phyloP scores from a whole-genome alignment of 2,329 filamentous ascomycete species.

The Spiromastix sp. region DNA sequence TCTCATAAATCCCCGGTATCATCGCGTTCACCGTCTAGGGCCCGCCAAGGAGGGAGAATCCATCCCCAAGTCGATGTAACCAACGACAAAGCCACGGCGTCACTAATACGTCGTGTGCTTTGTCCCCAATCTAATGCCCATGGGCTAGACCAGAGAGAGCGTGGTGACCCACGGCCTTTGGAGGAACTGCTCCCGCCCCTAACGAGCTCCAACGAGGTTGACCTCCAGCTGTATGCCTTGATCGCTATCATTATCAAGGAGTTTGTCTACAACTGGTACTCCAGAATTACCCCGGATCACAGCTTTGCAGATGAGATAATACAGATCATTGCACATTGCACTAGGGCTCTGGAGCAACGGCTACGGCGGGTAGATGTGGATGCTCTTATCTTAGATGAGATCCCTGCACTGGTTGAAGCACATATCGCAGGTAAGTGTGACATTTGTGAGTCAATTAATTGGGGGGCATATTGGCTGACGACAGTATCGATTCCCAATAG shows the following conservation, averaged over 20 bases:
- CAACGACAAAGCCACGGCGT: conserved; percentile 67
- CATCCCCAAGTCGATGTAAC: conserved; percentile 34
- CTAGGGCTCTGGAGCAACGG: conserved; percentile 75
- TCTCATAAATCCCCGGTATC: conserved; percentile 21
- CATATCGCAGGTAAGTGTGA: conserved; percentile 53
- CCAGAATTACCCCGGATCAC: conserved; percentile 82
- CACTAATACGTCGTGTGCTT: conserved; percentile 72
- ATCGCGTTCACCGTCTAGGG: conserved; percentile 22
- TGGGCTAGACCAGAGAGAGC: conserved; percentile 40
- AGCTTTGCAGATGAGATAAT: conserved; percentile 79
- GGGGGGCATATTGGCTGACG: not conserved
- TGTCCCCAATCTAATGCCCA: conserved; percentile 52
- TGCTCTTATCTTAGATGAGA: conserved; percentile 72
- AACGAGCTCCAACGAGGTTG: conserved; percentile 88
- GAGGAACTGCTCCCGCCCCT: conserved; percentile 79
- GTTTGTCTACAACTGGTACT: conserved; percentile 89
- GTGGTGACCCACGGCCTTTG: conserved; percentile 55
- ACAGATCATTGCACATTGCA: conserved; percentile 86
- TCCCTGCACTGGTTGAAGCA: conserved; percentile 68
- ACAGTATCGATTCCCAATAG: conserved; percentile 34
- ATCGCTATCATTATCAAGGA: conserved; percentile 83
- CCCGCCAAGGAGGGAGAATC: conserved; percentile 14
- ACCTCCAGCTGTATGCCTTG: conserved; percentile 85
- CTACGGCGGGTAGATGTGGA: conserved; percentile 74
- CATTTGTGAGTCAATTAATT: not conserved